These are phyloP conservation scores for Hemerocallis citrina DNA, from an alignment of 106 monocot genomes.

Conservation along the genomic window DNA sequence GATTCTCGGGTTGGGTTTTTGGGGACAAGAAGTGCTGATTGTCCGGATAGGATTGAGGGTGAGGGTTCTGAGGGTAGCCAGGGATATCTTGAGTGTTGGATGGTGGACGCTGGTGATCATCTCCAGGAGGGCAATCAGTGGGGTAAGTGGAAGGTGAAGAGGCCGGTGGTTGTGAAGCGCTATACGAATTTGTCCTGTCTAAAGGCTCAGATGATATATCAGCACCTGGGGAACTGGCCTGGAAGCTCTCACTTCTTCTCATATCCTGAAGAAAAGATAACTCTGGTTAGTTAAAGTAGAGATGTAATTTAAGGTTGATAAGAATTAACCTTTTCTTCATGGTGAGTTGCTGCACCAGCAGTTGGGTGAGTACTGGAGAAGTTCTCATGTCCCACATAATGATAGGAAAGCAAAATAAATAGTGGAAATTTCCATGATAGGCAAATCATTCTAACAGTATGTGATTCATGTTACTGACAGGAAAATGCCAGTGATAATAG, in stretches of 20 bases:
- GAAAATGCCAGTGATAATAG: too few relatives aligned
- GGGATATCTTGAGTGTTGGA: conserved; percentile 13
- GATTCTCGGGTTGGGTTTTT: too few relatives aligned
- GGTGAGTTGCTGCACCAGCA: conserved; percentile 9
- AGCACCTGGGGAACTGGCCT: conserved; percentile 14
- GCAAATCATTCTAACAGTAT: neutral
- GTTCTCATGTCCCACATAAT: conserved; percentile 3
- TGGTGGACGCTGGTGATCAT: conserved; percentile 22
- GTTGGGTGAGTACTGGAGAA: conserved; percentile 2
- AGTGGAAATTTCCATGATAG: too few relatives aligned
- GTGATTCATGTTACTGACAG: too few relatives aligned
- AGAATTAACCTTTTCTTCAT: conserved; percentile 9
- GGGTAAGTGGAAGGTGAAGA: conserved; percentile 16
- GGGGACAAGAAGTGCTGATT: conserved; percentile 15
- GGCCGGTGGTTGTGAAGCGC: conserved; percentile 1
- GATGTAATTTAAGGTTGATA: neutral
- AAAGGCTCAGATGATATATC: conserved; percentile 14
- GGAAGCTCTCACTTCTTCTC: conserved; percentile 35
- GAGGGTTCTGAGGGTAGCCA: conserved; percentile 16
- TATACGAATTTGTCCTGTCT: conserved; percentile 14
- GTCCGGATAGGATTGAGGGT: conserved; percentile 23
- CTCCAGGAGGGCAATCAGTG: conserved; percentile 16
- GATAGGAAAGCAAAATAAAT: neutral
- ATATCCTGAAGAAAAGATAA: conserved; percentile 26
- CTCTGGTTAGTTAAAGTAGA: neutral